A percentile compares a stretch with the other conserved stretches of the same genome.
Evolutionary conservation across 306 rosid species (phyloP).

Genomic region (Acacia confusa): DNA sequence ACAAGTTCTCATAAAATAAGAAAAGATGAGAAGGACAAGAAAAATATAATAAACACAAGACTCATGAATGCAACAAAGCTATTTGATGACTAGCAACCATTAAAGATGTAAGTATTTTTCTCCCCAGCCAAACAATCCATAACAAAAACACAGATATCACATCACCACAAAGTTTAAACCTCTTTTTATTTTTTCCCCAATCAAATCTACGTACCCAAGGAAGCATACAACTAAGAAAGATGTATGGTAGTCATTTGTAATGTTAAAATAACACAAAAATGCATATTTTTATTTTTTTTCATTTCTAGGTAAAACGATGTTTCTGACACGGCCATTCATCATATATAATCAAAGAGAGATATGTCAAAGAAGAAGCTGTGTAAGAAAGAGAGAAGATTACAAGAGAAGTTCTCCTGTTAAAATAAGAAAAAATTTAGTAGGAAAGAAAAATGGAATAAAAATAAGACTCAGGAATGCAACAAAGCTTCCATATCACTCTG

Average conservation of each 20-base stretch:
- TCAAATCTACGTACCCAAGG: neutral
- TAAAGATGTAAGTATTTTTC: neutral
- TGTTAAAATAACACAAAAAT: neutral
- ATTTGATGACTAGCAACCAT: neutral
- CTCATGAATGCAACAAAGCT: neutral
- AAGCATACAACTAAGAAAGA: neutral
- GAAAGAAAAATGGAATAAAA: neutral
- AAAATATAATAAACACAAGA: neutral
- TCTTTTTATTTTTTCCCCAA: neutral
- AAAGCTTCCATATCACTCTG: neutral
- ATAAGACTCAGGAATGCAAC: neutral
- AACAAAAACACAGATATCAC: neutral
- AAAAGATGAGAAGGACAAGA: neutral
- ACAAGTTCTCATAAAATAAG: neutral
- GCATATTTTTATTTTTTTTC: neutral
- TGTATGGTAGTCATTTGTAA: neutral
- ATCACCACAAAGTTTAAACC: neutral
- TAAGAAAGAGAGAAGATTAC: slow-evolving; percentile 5
- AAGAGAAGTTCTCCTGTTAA: neutral
- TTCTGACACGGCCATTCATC: neutral
- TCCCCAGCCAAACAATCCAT: neutral
- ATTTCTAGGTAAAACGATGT: neutral
- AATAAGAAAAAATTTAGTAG: neutral
- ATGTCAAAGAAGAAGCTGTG: neutral
- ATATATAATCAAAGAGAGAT: neutral